Conservation (phyloP, 768 basidiomycete genomes). For the Suillus sp. region DNA sequence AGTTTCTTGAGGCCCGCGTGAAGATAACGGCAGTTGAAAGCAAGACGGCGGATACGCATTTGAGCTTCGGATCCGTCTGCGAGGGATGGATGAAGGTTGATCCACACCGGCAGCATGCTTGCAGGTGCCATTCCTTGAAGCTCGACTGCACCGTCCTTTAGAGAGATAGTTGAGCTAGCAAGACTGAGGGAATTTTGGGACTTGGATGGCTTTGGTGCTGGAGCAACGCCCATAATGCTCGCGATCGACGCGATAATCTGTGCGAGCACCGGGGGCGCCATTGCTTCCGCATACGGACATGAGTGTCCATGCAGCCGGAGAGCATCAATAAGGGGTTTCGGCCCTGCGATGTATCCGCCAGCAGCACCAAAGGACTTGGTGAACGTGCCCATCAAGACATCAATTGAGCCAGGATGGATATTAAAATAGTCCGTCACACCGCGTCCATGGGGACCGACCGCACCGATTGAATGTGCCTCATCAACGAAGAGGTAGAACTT, state of each 20-base stretch:
- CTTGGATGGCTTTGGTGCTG: conserved; percentile 37
- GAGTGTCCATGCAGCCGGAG: conserved; percentile 82
- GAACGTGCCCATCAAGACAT: conserved; percentile 98
- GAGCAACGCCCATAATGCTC: conserved; percentile 88
- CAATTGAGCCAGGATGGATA: conserved; percentile 76
- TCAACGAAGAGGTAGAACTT: conserved; percentile 97
- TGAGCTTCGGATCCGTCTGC: conserved; percentile 84
- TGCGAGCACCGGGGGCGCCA: conserved; percentile 89
- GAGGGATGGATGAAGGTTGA: conserved; percentile 69
- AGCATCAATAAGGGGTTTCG: conserved; percentile 75
- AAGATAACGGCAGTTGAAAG: conserved; percentile 95
- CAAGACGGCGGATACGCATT: conserved; percentile 80
- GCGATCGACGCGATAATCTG: conserved; percentile 93
- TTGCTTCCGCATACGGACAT: conserved; percentile 84
- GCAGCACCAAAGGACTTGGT: conserved; percentile 94
- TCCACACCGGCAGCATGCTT: conserved; percentile 72
- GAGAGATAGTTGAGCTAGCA: conserved; percentile 31
- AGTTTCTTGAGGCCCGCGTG: conserved; percentile 83
- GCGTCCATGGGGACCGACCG: conserved; percentile 90
- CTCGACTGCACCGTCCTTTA: conserved; percentile 42
- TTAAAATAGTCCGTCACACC: conserved; percentile 95
- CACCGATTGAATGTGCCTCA: conserved; percentile 97
- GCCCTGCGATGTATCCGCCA: conserved; percentile 92
- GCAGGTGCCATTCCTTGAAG: conserved; percentile 68
- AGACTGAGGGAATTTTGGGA: conserved; percentile 37